A percentile compares a stretch with the other conserved stretches of the same genome.
Conservation (phyloP, 2,329 filamentous ascomycete genomes). For the Thyridium curvatum region DNA sequence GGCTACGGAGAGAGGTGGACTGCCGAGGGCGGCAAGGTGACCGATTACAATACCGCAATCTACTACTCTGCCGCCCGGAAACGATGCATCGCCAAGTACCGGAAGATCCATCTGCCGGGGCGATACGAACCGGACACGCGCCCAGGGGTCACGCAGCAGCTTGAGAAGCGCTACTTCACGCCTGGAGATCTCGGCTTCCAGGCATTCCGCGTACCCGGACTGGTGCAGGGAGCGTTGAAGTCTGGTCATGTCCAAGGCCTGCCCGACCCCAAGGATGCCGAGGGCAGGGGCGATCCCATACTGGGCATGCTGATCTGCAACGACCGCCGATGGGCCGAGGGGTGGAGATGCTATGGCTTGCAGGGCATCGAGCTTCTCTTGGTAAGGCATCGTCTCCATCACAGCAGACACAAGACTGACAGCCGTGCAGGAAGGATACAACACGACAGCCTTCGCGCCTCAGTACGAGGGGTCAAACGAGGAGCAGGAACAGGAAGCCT, state of each 20-base stretch:
- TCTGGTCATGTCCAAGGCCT: slow-evolving; percentile 16
- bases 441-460: slow-evolving; percentile 40
- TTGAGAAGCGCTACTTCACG: slow-evolving; percentile 49
- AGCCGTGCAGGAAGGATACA: slow-evolving; percentile 31
- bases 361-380: slow-evolving; percentile 37
- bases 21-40: slow-evolving; percentile 24
- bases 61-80: slow-evolving; percentile 40
- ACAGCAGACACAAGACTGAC: too few species aligned
- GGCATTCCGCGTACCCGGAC: slow-evolving; percentile 42
- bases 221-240: slow-evolving; percentile 30
- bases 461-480: slow-evolving; percentile 24
- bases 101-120: slow-evolving; percentile 49
- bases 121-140: slow-evolving; percentile 42
- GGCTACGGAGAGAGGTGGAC: slow-evolving; percentile 44
- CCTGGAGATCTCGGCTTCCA: slow-evolving; percentile 46
- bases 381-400: too few species aligned
- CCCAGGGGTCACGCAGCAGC: slow-evolving; percentile 42
- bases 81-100: slow-evolving; percentile 42
- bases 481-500: slow-evolving; percentile 36
- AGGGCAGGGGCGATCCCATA: slow-evolving; percentile 39
- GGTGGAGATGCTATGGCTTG: slow-evolving; percentile 41
- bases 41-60: slow-evolving; percentile 42
- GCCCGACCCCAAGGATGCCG: slow-evolving; percentile 3
- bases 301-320: slow-evolving; percentile 49
- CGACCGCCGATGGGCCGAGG: slow-evolving; percentile 45